Percentiles rank a stretch among this genome's conserved stretches.
Evolutionary conservation across 1,284 basidiomycete genomes (phyloP).

Genomic region (Boletus hoseneyae): DNA sequence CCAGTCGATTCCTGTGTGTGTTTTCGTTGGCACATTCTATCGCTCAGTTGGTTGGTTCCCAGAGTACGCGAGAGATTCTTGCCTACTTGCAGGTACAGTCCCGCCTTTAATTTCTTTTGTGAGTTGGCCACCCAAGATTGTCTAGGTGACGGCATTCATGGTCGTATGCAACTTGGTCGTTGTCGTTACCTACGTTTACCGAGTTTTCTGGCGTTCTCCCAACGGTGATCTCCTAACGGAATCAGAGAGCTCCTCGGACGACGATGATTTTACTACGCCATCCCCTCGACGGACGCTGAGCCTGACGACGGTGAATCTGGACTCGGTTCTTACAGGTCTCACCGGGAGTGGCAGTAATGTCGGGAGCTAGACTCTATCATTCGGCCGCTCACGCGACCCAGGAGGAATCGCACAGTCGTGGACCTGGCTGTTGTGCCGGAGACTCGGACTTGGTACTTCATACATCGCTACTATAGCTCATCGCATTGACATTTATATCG

Average conservation of each 20-base stretch:
- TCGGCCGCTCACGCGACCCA: too few relatives aligned
- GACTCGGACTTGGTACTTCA: too few relatives aligned
- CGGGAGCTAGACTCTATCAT: not conserved
- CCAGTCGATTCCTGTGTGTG: conserved; percentile 6
- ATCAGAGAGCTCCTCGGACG: not conserved
- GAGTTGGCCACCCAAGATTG: not conserved
- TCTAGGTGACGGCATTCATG: conserved; percentile 8
- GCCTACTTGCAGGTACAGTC: conserved; percentile 5
- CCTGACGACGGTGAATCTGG: conserved; percentile 1
- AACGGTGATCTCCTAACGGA: not conserved
- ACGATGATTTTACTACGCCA: conserved; percentile 10
- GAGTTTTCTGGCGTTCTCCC: not conserved
- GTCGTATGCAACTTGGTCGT: conserved; percentile 21
- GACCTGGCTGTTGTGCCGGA: too few relatives aligned
- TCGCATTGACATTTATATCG: too few relatives aligned
- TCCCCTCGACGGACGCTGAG: not conserved
- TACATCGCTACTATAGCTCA: too few relatives aligned
- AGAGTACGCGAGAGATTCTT: not conserved
- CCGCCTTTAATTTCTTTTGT: not conserved
- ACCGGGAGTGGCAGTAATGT: not conserved
- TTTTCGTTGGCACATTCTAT: conserved; percentile 6
- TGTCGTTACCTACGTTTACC: conserved; percentile 15
- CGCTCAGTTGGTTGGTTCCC: not conserved
- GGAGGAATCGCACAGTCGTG: too few relatives aligned
- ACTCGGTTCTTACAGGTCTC: not conserved